Evolutionary conservation across 495 filamentous ascomycete species (phyloP).

Genomic region (Cercophora sp.): DNA sequence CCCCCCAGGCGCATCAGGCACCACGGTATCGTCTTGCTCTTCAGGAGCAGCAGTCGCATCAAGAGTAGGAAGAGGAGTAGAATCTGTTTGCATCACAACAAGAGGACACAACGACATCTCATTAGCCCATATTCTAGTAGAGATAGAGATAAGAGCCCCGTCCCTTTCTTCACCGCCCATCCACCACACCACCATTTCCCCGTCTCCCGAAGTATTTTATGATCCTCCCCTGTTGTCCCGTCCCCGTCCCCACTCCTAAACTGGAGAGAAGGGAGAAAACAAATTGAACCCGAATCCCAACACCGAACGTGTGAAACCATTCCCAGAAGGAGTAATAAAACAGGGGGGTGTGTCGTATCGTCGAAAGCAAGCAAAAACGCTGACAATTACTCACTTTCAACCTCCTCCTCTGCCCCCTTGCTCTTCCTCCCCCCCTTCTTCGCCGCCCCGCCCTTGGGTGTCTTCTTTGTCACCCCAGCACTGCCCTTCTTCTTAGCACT

Average conservation of each 20-base stretch:
- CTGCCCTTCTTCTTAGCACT: constrained; percentile 11
- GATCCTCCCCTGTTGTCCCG: too few species aligned
- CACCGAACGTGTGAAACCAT: too few species aligned
- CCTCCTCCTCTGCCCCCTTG: constrained; percentile 6
- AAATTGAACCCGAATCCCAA: too few species aligned
- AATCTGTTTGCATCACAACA: background rate
- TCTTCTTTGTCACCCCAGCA: constrained; percentile 6
- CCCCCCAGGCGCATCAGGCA: too few species aligned
- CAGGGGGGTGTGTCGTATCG: too few species aligned
- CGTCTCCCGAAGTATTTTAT: too few species aligned
- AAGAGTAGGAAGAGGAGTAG: background rate
- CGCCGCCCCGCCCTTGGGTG: constrained; percentile 26
- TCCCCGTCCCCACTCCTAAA: too few species aligned
- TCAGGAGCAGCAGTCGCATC: background rate
- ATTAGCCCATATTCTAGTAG: background rate
- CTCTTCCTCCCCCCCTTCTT: constrained; percentile 9
- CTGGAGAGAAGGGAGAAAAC: background rate
- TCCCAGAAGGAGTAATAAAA: background rate
- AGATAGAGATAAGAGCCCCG: background rate
- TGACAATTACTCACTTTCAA: constrained; percentile 5
- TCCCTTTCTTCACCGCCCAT: background rate
- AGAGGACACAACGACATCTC: background rate
- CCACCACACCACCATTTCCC: too few species aligned
- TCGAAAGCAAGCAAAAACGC: background rate
- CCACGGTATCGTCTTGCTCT: background rate